These are phyloP conservation scores for Arachnomyces sp. DNA, from an alignment of 2,329 filamentous ascomycete species.

Conservation along the genomic window DNA sequence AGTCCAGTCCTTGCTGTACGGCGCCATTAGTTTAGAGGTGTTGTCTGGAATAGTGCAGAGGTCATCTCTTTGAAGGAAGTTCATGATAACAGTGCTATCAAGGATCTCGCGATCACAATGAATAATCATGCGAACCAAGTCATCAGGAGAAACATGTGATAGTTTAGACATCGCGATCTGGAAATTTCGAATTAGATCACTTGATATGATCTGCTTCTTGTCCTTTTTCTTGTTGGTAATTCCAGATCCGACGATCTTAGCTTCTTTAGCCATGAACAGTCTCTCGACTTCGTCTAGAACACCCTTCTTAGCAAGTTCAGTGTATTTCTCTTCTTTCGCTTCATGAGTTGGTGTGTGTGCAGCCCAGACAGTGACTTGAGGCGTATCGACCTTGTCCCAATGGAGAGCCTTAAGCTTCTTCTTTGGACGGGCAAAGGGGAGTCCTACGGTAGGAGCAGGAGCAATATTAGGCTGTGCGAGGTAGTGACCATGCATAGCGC, in stretches of 20 bases:
- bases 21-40: conserved; percentile 80
- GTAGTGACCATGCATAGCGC: conserved; percentile 60
- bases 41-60: conserved; percentile 90
- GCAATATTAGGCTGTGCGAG: conserved; percentile 56
- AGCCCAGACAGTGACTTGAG: conserved; percentile 89
- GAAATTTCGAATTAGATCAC: conserved; percentile 80
- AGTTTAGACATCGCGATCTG: conserved; percentile 93
- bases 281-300: conserved; percentile 97
- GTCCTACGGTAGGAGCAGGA: conserved; percentile 52
- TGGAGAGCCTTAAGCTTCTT: conserved; percentile 99
- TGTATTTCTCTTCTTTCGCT: conserved; percentile 90
- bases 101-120: conserved; percentile 86
- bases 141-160: conserved; percentile 74
- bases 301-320: conserved; percentile 85
- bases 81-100: conserved; percentile 88
- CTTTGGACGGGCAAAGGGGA: conserved; percentile 82
- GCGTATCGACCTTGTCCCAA: conserved; percentile 96
- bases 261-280: conserved; percentile 94
- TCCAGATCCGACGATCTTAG: conserved; percentile 68
- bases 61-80: conserved; percentile 88
- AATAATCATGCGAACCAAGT: conserved; percentile 85
- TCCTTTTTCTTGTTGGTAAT: conserved; percentile 69
- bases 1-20: conserved; percentile 95
- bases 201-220: conserved; percentile 95
- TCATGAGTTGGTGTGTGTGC: conserved; percentile 76